Percentiles rank a stretch among this genome's conserved stretches.
phyloP scores from a whole-genome alignment of 164 flowering plant species.

The Nelumbo lutea region DNA sequence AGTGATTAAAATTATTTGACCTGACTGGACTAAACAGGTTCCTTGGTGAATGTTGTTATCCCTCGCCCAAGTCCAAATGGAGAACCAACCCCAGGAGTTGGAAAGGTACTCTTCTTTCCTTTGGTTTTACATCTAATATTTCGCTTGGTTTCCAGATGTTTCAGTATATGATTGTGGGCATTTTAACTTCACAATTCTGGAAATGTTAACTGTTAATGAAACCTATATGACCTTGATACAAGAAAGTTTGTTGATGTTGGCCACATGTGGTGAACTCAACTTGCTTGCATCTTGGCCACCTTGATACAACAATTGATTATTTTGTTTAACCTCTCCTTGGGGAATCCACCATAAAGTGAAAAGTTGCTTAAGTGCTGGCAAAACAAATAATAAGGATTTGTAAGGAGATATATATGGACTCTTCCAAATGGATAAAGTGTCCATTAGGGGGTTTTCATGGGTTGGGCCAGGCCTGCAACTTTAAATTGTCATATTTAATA shows the following conservation, averaged over 20 bases:
- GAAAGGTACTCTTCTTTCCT: constrained; percentile 51
- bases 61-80: constrained; percentile 66
- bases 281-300: not conserved
- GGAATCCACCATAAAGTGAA: too few relatives aligned
- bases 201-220: too few relatives aligned
- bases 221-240: not conserved
- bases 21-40: constrained; percentile 36
- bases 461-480: too few relatives aligned
- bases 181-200: not conserved
- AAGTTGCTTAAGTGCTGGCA: too few relatives aligned
- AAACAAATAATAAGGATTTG: too few relatives aligned
- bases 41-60: constrained; percentile 56
- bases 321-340: too few relatives aligned
- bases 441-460: too few relatives aligned
- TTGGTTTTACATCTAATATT: not conserved
- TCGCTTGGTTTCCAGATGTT: not conserved
- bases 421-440: too few relatives aligned
- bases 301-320: too few relatives aligned
- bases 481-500: too few relatives aligned
- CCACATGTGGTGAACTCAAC: not conserved
- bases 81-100: constrained; percentile 50
- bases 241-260: not conserved
- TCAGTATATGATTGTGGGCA: not conserved
- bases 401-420: too few relatives aligned
- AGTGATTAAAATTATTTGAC: not conserved